phyloP scores from a whole-genome alignment of 805 yeast genomes.

The Candida hispaniensis region DNA sequence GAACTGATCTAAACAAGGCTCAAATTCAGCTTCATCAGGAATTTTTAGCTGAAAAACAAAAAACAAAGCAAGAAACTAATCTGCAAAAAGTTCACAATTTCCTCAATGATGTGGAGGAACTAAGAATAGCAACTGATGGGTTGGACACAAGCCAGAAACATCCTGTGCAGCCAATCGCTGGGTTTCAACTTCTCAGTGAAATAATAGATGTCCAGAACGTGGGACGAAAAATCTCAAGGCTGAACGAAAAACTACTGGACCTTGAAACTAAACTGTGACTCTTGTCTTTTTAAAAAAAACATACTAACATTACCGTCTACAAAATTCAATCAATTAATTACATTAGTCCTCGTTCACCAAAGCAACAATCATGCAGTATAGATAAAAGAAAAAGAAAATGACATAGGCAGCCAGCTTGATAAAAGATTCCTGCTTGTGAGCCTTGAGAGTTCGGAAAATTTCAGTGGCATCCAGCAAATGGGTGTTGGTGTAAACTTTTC shows the following conservation, averaged over 20 bases:
- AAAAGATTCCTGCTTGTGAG: conserved; percentile 87
- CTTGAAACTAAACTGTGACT: too few species aligned
- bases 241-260: too few species aligned
- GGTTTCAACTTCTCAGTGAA: too few species aligned
- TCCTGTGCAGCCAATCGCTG: too few species aligned
- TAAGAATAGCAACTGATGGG: too few species aligned
- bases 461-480: conserved; percentile 94
- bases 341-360: conserved; percentile 55
- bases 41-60: neutral
- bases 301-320: too few species aligned
- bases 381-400: conserved; percentile 86
- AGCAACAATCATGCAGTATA: conserved; percentile 93
- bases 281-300: too few species aligned
- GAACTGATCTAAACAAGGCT: conserved; percentile 1
- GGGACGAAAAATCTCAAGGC: too few species aligned
- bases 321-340: too few species aligned
- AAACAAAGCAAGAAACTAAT: conserved; percentile 1
- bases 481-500: conserved; percentile 67
- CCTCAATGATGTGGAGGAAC: conserved; percentile 7
- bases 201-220: too few species aligned
- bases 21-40: conserved; percentile 1
- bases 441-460: conserved; percentile 85
- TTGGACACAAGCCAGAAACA: too few species aligned
- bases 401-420: conserved; percentile 85
- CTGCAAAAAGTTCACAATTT: conserved; percentile 3